These are phyloP conservation scores for Sistotremastrum suecicum DNA, from an alignment of 768 basidiomycete species.

Conservation along the genomic window DNA sequence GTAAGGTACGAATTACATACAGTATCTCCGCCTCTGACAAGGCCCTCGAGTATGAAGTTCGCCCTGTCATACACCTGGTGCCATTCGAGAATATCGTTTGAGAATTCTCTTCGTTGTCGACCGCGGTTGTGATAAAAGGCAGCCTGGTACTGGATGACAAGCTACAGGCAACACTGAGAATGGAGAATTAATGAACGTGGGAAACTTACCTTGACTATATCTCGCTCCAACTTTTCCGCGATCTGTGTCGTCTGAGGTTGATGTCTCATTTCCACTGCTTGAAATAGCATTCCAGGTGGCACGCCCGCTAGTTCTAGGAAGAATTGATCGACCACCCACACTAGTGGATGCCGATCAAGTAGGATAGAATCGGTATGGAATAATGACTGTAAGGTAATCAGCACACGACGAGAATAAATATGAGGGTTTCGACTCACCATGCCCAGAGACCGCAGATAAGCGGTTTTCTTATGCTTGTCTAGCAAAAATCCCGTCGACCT, in stretches of 20 bases:
- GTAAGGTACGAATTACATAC: not conserved
- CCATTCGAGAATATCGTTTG: constrained; percentile 5
- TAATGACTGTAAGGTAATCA: constrained; percentile 26
- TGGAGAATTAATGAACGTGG: not conserved
- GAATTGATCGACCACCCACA: constrained; percentile 49
- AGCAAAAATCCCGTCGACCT: constrained; percentile 38
- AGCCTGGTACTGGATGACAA: constrained; percentile 5
- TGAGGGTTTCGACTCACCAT: constrained; percentile 30
- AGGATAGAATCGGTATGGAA: constrained; percentile 45
- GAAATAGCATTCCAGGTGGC: constrained; percentile 8
- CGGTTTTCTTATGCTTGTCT: constrained; percentile 23
- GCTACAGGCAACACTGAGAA: not conserved
- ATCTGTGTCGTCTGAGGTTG: too few relatives aligned
- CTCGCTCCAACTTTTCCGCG: constrained; percentile 5
- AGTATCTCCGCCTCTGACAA: too few relatives aligned
- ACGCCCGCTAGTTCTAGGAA: constrained; percentile 49
- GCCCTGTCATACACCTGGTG: constrained; percentile 2
- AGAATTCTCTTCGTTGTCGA: constrained; percentile 6
- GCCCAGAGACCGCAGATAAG: constrained; percentile 47
- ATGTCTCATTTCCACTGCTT: not conserved
- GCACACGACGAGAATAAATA: not conserved
- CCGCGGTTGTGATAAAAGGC: constrained; percentile 9
- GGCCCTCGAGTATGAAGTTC: too few relatives aligned
- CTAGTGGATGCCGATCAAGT: constrained; percentile 32
- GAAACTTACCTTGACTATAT: constrained; percentile 1